These are phyloP conservation scores for Phyllosticta capitalensis DNA, from an alignment of 2,329 filamentous ascomycete genomes.

Conservation along the genomic window DNA sequence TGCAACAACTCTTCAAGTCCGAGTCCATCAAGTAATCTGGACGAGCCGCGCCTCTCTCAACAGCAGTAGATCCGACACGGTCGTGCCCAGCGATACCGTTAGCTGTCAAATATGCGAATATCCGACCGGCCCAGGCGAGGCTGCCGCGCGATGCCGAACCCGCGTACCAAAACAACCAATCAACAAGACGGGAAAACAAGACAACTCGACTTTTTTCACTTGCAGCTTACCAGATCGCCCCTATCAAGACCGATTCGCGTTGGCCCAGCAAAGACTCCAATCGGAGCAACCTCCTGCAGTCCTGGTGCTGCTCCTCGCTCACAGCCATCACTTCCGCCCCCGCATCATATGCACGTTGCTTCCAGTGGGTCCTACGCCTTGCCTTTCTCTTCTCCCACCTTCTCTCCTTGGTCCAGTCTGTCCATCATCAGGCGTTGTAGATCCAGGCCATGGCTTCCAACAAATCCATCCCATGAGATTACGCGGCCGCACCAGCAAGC, in stretches of 20 bases:
- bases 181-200: background rate
- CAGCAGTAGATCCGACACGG: no score
- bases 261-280: background rate
- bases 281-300: background rate
- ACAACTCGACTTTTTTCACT: background rate
- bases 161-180: background rate
- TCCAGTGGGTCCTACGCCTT: background rate
- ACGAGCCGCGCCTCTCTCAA: background rate
- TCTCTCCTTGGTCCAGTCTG: background rate
- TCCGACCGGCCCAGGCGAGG: background rate
- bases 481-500: background rate
- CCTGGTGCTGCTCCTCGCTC: background rate
- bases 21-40: background rate
- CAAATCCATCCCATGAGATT: background rate
- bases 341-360: background rate
- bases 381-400: background rate
- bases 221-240: background rate
- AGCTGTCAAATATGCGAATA: background rate
- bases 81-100: background rate
- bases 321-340: background rate
- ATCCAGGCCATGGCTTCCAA: background rate
- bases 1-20: background rate
- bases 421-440: background rate
- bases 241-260: background rate
- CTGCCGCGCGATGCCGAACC: background rate